phyloP scores from a whole-genome alignment of 176 grass and related monocot species.

The Lolium rigidum region DNA sequence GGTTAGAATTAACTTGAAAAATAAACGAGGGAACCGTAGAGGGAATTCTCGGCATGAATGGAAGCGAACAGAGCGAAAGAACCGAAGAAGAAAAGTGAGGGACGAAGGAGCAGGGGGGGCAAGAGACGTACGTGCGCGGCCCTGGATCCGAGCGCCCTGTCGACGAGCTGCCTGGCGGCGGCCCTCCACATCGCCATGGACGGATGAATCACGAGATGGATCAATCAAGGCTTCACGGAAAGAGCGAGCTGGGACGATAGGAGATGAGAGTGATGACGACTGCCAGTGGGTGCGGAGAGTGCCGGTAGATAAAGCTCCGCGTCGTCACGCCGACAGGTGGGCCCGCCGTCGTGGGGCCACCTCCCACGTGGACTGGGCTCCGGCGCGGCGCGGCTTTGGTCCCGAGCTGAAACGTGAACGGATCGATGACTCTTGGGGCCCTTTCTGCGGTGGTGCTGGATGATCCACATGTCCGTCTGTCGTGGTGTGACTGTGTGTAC shows the following conservation, averaged over 20 bases:
- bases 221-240: not conserved
- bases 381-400: not conserved
- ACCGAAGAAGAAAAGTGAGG: no score
- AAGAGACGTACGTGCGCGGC: constrained; percentile 30
- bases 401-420: not conserved
- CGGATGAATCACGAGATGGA: not conserved
- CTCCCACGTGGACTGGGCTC: not conserved
- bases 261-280: not conserved
- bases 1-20: not conserved
- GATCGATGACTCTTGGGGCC: not conserved
- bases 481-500: no score
- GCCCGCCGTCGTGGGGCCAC: no score
- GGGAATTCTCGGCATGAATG: not conserved
- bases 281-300: not conserved
- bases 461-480: not conserved
- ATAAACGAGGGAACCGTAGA: not conserved
- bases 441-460: not conserved
- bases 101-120: no score
- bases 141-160: constrained; percentile 40
- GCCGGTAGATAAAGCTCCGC: not conserved
- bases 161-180: constrained; percentile 41
- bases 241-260: not conserved
- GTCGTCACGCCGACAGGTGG: not conserved
- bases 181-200: constrained; percentile 61
- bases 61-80: not conserved